A percentile compares a stretch with the other conserved stretches of the same genome.
These are phyloP conservation scores for Dendrobium nobile DNA, from an alignment of 106 monocot genomes.

Conservation along the genomic window DNA sequence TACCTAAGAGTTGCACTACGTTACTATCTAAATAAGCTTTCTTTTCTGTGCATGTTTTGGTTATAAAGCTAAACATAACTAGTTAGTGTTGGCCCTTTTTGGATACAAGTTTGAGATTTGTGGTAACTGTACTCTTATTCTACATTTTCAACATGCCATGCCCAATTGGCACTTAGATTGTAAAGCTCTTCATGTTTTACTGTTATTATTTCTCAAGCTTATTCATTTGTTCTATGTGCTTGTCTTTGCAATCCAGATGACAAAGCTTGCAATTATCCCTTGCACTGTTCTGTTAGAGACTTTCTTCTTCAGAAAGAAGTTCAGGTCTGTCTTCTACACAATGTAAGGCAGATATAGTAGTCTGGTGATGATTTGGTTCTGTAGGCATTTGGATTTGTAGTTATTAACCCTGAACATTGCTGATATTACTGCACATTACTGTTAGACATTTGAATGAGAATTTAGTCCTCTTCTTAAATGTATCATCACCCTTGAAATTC, in stretches of 20 bases:
- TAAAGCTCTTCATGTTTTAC: neutral
- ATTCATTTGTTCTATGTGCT: neutral
- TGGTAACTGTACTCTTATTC: neutral
- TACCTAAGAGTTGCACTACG: too few species aligned
- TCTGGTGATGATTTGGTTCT: neutral
- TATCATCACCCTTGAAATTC: too few species aligned
- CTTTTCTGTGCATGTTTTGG: neutral
- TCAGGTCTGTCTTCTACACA: constrained; percentile 34
- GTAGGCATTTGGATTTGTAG: too few species aligned
- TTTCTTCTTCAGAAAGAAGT: constrained; percentile 65
- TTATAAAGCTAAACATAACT: neutral
- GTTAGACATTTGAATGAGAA: too few species aligned
- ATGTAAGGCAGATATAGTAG: neutral
- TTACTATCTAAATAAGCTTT: neutral
- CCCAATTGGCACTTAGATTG: neutral
- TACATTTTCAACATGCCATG: neutral
- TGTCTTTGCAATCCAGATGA: constrained; percentile 45
- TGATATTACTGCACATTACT: neutral
- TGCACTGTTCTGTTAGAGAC: constrained; percentile 71
- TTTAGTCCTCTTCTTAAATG: too few species aligned
- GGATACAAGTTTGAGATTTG: neutral
- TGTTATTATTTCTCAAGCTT: neutral
- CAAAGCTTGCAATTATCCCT: constrained; percentile 75
- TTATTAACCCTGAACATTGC: neutral
- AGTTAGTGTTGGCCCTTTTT: neutral